Conservation (phyloP, 2,329 filamentous ascomycete species). For the Monosporascus cannonballus region DNA sequence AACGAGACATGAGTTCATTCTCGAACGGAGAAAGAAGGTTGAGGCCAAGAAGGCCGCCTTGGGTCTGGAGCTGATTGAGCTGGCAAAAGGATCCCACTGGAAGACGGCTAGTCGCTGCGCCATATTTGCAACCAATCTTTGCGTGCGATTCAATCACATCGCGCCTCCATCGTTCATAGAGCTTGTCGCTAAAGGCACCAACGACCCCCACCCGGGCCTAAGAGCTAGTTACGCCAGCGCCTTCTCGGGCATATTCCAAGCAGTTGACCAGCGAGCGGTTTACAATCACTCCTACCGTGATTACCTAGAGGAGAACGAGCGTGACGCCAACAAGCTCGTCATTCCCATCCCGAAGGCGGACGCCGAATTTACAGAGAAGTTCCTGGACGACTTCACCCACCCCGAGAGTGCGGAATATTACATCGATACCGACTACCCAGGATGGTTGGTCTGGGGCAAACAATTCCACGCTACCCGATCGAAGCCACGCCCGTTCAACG, state of each 20-base stretch:
- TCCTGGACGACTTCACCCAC: constrained; percentile 70
- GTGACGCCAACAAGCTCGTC: constrained; percentile 68
- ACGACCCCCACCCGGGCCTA: constrained; percentile 84
- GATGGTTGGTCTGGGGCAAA: constrained; percentile 95
- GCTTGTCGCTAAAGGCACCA: constrained; percentile 73
- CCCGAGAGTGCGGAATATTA: constrained; percentile 74
- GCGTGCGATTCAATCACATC: constrained; percentile 84
- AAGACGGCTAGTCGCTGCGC: constrained; percentile 88
- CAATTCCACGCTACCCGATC: constrained; percentile 74
- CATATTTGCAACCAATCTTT: constrained; percentile 85
- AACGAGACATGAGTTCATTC: constrained; percentile 66
- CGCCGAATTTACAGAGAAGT: constrained; percentile 70
- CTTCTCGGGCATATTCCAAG: constrained; percentile 70
- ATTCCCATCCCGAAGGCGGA: constrained; percentile 71
- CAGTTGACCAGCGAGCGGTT: constrained; percentile 78
- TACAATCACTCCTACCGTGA: constrained; percentile 85
- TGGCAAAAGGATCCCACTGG: constrained; percentile 82
- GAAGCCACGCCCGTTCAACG: constrained; percentile 59
- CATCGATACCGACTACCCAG: constrained; percentile 85
- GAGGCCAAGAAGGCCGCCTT: constrained; percentile 78
- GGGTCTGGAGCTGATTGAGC: constrained; percentile 72
- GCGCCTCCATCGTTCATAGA: constrained; percentile 78
- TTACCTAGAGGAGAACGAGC: constrained; percentile 75
- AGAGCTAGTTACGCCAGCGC: constrained; percentile 76
- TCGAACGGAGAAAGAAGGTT: constrained; percentile 67